Evolutionary conservation across 768 basidiomycete species (phyloP).

Genomic region (Rhodotorula babjevae): DNA sequence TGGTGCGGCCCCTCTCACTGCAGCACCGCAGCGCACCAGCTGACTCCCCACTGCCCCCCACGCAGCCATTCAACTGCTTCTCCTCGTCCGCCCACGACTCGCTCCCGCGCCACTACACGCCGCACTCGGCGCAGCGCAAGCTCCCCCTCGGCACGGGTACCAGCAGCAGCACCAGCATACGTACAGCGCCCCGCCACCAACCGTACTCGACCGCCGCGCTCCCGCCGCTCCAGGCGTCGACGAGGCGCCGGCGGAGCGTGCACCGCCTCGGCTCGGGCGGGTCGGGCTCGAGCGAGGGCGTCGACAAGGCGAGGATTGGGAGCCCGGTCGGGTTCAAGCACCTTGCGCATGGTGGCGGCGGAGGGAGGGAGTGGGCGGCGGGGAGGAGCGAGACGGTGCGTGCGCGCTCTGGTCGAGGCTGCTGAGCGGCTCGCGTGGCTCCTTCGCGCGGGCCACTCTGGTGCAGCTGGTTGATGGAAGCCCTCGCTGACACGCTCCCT

Average conservation of each 20-base stretch:
- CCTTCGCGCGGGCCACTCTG: too few species aligned
- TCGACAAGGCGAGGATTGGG: background rate
- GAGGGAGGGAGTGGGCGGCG: background rate
- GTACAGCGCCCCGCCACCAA: background rate
- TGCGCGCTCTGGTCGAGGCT: background rate
- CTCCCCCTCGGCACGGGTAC: too few species aligned
- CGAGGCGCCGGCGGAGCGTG: background rate
- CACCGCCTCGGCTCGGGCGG: background rate
- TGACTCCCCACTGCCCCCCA: too few species aligned
- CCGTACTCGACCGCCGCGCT: background rate
- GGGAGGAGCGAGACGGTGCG: background rate
- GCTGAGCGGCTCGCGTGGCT: too few species aligned
- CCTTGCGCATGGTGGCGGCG: background rate
- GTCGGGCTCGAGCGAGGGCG: background rate
- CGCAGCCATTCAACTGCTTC: slow-evolving; percentile 1
- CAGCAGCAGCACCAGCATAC: background rate
- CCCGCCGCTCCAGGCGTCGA: background rate
- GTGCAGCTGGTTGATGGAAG: too few species aligned
- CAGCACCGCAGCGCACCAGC: background rate
- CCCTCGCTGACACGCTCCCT: too few species aligned
- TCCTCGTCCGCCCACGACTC: background rate
- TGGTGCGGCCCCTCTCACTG: background rate
- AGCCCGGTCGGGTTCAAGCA: slow-evolving; percentile 4
- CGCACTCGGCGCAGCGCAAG: too few species aligned
- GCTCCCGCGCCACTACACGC: background rate